phyloP scores from a whole-genome alignment of 208 protist species.

The Leishmania turanica region DNA sequence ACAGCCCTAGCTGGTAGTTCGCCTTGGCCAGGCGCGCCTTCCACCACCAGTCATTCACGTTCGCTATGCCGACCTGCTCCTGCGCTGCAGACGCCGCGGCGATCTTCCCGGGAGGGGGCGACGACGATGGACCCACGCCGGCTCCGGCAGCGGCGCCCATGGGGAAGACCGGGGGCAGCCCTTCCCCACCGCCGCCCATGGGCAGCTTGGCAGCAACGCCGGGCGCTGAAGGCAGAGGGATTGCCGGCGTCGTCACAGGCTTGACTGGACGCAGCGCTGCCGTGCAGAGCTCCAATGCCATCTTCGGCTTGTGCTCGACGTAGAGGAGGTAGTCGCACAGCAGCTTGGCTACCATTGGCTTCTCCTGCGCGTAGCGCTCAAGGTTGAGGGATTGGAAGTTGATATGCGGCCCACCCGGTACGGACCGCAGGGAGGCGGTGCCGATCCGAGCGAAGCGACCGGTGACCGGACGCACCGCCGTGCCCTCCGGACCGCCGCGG shows the following conservation, averaged over 20 bases:
- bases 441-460: slow-evolving; percentile 93
- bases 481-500: slow-evolving; percentile 44
- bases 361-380: slow-evolving; percentile 87
- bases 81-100: background rate
- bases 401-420: slow-evolving; percentile 84
- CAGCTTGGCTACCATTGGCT: slow-evolving; percentile 91
- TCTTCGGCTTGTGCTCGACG: slow-evolving; percentile 92
- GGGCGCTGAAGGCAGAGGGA: background rate
- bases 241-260: slow-evolving; percentile 1
- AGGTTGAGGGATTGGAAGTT: slow-evolving; percentile 86
- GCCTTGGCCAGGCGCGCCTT: slow-evolving; percentile 93
- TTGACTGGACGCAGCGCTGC: slow-evolving; percentile 45
- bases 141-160: slow-evolving; percentile 6
- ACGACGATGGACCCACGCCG: background rate
- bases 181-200: slow-evolving; percentile 10
- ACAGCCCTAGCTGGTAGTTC: slow-evolving; percentile 94
- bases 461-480: slow-evolving; percentile 78
- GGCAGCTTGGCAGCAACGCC: slow-evolving; percentile 16
- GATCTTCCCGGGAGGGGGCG: background rate
- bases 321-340: slow-evolving; percentile 96
- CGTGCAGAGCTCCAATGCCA: slow-evolving; percentile 91
- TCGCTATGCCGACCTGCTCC: slow-evolving; percentile 50
- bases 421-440: slow-evolving; percentile 90
- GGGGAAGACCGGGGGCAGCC: slow-evolving; percentile 15
- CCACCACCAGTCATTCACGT: slow-evolving; percentile 96